Percentiles rank a stretch among this genome's conserved stretches.
Conservation (phyloP, 2,329 filamentous ascomycete genomes). For the Clonostachys rhizophaga region DNA sequence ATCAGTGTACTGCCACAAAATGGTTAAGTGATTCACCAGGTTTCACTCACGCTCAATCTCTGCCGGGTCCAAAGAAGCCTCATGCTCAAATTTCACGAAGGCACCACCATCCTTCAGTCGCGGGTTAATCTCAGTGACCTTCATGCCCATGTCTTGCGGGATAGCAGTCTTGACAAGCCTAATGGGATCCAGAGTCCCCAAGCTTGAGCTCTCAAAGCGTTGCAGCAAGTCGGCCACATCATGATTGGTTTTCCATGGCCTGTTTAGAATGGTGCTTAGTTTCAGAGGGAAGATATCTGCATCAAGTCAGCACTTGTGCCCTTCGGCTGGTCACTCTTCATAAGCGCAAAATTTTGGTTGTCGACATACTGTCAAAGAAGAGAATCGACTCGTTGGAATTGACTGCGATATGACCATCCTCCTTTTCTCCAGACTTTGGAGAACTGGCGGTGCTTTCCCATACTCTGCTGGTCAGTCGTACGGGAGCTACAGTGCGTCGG, state of each 20-base stretch:
- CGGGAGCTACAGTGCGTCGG: neutral
- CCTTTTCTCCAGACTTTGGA: slow-evolving; percentile 38
- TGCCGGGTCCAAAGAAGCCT: slow-evolving; percentile 26
- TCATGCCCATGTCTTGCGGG: slow-evolving; percentile 56
- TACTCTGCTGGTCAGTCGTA: neutral
- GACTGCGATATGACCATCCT: slow-evolving; percentile 77
- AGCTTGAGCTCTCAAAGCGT: slow-evolving; percentile 43
- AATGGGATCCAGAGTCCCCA: slow-evolving; percentile 47
- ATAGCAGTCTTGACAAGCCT: slow-evolving; percentile 57
- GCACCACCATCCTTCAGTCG: slow-evolving; percentile 88
- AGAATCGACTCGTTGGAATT: slow-evolving; percentile 74
- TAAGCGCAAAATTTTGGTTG: neutral
- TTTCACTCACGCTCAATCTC: slow-evolving; percentile 32
- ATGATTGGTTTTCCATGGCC: slow-evolving; percentile 41
- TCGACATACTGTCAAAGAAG: slow-evolving; percentile 76
- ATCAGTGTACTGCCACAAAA: neutral
- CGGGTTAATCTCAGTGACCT: slow-evolving; percentile 77
- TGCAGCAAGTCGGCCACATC: slow-evolving; percentile 46
- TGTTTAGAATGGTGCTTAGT: slow-evolving; percentile 44
- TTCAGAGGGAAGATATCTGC: slow-evolving; percentile 80
- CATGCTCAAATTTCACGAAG: slow-evolving; percentile 77
- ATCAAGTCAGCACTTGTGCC: neutral
- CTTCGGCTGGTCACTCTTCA: neutral
- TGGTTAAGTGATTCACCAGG: neutral
- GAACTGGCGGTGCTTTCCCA: slow-evolving; percentile 10